A percentile compares a stretch with the other conserved stretches of the same genome.
These are phyloP conservation scores for Daldinia loculata DNA, from an alignment of 495 filamentous ascomycete genomes.

Conservation along the genomic window DNA sequence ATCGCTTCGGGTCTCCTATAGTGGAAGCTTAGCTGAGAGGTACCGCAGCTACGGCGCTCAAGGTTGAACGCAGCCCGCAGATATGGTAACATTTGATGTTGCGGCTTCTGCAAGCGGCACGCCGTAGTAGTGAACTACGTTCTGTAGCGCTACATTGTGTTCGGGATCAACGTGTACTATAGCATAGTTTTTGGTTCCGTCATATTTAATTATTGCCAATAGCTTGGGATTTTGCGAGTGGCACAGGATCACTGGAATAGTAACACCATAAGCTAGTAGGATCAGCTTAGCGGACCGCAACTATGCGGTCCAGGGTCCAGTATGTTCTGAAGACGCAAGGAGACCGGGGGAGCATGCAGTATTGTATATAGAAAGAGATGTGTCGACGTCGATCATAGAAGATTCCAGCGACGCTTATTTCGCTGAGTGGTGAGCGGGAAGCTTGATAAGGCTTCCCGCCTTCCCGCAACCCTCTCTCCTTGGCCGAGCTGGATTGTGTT, in stretches of 20 bases:
- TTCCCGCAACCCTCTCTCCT: constrained; percentile 14
- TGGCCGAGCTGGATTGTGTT: constrained; percentile 9
- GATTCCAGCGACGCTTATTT: constrained; percentile 38
- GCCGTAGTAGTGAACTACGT: constrained; percentile 18
- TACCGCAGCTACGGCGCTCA: constrained; percentile 13
- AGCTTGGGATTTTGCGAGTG: constrained; percentile 28
- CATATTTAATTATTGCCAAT: constrained; percentile 30
- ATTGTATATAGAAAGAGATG: constrained; percentile 32
- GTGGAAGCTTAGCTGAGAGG: constrained; percentile 4
- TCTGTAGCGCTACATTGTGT: constrained; percentile 29
- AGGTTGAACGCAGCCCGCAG: constrained; percentile 16
- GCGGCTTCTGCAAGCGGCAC: constrained; percentile 21
- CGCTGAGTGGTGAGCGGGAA: constrained; percentile 13
- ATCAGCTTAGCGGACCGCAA: constrained; percentile 39
- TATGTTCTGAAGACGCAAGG: constrained; percentile 26
- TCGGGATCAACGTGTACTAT: constrained; percentile 19
- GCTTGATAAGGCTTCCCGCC: constrained; percentile 25
- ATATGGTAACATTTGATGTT: constrained; percentile 33
- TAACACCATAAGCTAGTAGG: constrained; percentile 36
- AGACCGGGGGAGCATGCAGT: constrained; percentile 38
- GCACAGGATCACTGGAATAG: constrained; percentile 31
- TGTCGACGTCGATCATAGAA: constrained; percentile 43
- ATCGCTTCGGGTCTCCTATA: constrained; percentile 17
- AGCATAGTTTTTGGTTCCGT: constrained; percentile 21
- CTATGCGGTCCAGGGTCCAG: constrained; percentile 31